Evolutionary conservation across 2,329 filamentous ascomycete genomes (phyloP).

Genomic region (Erysiphe neolycopersici): DNA sequence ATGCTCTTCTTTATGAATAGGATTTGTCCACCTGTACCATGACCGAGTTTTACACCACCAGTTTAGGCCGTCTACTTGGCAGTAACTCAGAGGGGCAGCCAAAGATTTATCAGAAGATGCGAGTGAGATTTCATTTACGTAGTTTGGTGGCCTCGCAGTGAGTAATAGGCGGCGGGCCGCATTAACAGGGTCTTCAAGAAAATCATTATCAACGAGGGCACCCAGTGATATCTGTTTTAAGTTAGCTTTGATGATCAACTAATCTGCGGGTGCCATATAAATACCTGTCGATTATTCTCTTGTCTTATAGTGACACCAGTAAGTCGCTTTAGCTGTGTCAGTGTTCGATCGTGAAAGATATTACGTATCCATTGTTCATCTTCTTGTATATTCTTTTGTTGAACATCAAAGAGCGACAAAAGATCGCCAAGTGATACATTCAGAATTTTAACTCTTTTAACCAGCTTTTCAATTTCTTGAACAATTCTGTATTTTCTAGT

Average conservation of each 20-base stretch:
- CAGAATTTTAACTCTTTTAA: slow-evolving; percentile 5
- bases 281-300: slow-evolving; percentile 1
- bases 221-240: slow-evolving; percentile 2
- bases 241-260: background rate
- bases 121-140: background rate
- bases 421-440: slow-evolving; percentile 5
- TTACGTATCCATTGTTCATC: background rate
- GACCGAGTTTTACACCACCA: slow-evolving; percentile 11
- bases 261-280: background rate
- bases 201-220: slow-evolving; percentile 1
- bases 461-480: slow-evolving; percentile 4
- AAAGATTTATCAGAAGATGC: background rate
- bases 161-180: slow-evolving; percentile 4
- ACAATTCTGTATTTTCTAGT: slow-evolving; percentile 7
- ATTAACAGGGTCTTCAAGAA: slow-evolving; percentile 1
- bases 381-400: background rate
- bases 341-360: slow-evolving; percentile 3
- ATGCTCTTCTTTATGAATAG: slow-evolving; percentile 4
- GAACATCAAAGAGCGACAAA: background rate
- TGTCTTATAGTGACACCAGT: slow-evolving; percentile 8
- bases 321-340: slow-evolving; percentile 7
- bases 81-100: background rate
- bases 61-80: slow-evolving; percentile 3
- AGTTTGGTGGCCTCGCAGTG: background rate
- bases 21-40: slow-evolving; percentile 11